Evolutionary conservation across 306 rosid species (phyloP), one percentile per base, ranked within the genome.

Genomic region (Abrus precatorius): DNA sequence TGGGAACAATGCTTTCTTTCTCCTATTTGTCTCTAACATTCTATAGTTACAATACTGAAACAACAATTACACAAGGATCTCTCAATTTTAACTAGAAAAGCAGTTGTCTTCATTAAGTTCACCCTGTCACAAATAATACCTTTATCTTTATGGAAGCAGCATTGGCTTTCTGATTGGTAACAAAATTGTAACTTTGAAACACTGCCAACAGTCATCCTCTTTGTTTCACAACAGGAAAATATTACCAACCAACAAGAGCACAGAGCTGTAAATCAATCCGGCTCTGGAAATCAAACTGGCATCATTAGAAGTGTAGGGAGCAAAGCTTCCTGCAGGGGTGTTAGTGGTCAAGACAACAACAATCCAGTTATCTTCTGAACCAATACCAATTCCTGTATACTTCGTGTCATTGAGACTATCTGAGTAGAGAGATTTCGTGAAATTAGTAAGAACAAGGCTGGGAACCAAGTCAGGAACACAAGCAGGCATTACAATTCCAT

Each of bases 371-470:
- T 84, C 86, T 72, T 94, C 87, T 49, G 92, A 89, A 78, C 95
- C 97, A 55, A 95, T 85, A 45, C 98, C 98, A 57, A 84, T 80
- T 75, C 97, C 97, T 0, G 89, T 77, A 65, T 30, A 95, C 78
- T 66, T 86, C 3, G 97, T 87, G 85, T 92, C 97, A 0, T 92
- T 95, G 71, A 95, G 97, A 64, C 44, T 78, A 9, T 55, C 69
- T 0, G 98, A 92, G 86, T 95, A 95, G 63, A 86, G 97, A 72
- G 98, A 88, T 69, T 79, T 5, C 0, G 98, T 95, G 89, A 91
- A 95, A 87, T 95, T 95, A 14, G 92, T 5, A 48, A 95, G 91
- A 55, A 92, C 95, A 14, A 91, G 87, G 76, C 74, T 80, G 1
- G 91, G 72, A 79, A 61, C 88, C 9, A 89, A 87, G 74, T 80